A percentile compares a stretch with the other conserved stretches of the same genome.
Evolutionary conservation across 2,329 filamentous ascomycete genomes (phyloP).

Genomic region (Elsinoe fawcettii): DNA sequence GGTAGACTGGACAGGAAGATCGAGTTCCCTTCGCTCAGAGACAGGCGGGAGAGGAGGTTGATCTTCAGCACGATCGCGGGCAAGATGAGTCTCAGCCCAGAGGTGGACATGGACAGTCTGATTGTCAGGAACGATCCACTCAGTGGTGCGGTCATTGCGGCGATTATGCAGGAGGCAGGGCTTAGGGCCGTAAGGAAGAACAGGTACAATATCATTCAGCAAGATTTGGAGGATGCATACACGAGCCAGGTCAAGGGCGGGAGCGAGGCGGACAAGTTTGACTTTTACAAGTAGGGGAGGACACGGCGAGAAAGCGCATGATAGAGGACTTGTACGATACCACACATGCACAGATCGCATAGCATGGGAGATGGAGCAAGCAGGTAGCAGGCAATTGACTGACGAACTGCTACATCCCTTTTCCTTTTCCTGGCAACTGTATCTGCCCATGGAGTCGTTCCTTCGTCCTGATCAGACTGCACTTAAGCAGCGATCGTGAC

Average conservation of each 20-base stretch:
- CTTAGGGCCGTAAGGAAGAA: conserved; percentile 93
- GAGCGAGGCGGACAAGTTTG: conserved; percentile 66
- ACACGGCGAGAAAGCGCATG: not conserved
- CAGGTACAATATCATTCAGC: conserved; percentile 97
- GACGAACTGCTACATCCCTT: conserved; percentile 14
- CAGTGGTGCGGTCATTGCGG: conserved; percentile 90
- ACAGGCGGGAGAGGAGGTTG: conserved; percentile 86
- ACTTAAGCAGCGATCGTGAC: conserved; percentile 78
- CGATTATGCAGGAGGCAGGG: conserved; percentile 98
- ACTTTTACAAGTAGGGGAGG: conserved; percentile 73
- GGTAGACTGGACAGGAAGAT: conserved; percentile 97
- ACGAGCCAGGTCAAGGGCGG: conserved; percentile 89
- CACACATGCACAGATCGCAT: conserved; percentile 14
- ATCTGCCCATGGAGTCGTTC: no score
- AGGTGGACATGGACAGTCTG: conserved; percentile 90
- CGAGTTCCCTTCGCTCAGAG: conserved; percentile 91
- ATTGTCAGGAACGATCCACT: conserved; percentile 96
- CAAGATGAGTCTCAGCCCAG: conserved; percentile 95
- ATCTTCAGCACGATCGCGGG: conserved; percentile 96
- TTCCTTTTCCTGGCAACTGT: no score
- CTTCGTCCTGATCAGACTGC: conserved; percentile 1
- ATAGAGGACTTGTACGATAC: conserved; percentile 10
- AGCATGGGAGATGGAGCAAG: conserved; percentile 8
- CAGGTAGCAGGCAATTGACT: conserved; percentile 14
- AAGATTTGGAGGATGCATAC: conserved; percentile 93